phyloP scores from a whole-genome alignment of 257 asterid genomes.

The Solanum tacnaense region DNA sequence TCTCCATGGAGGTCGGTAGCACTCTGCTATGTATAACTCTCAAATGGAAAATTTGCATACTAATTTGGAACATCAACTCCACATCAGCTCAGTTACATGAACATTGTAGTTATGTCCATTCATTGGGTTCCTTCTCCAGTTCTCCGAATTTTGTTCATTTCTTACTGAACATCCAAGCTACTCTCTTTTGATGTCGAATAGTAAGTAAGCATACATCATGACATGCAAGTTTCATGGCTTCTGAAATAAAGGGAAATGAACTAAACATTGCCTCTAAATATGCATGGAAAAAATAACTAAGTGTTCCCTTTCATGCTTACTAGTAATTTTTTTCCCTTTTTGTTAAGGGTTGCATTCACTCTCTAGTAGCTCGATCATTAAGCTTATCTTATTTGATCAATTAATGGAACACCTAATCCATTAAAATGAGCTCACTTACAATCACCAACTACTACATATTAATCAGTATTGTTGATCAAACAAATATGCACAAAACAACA shows the following conservation, averaged over 20 bases:
- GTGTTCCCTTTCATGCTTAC: background rate
- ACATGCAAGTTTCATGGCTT: background rate
- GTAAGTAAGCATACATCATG: background rate
- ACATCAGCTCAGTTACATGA: background rate
- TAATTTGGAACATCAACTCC: background rate
- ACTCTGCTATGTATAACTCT: background rate
- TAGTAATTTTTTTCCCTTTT: background rate
- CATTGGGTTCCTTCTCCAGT: background rate
- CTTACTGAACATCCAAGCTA: background rate
- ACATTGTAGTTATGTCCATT: background rate
- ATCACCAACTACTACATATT: background rate
- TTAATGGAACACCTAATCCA: background rate
- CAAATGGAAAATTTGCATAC: background rate
- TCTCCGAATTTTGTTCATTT: background rate
- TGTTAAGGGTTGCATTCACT: background rate
- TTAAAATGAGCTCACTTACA: background rate
- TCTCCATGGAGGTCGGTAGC: background rate
- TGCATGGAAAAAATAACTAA: background rate
- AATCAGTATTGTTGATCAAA: background rate
- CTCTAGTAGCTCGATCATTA: background rate
- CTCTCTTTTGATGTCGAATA: background rate
- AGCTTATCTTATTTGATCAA: background rate
- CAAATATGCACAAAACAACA: background rate
- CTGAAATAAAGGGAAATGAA: background rate
- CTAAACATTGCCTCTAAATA: background rate